A percentile compares a stretch with the other conserved stretches of the same genome.
Evolutionary conservation across 352 stramenopile genomes (phyloP).

Genomic region (Pythium rishiriense): DNA sequence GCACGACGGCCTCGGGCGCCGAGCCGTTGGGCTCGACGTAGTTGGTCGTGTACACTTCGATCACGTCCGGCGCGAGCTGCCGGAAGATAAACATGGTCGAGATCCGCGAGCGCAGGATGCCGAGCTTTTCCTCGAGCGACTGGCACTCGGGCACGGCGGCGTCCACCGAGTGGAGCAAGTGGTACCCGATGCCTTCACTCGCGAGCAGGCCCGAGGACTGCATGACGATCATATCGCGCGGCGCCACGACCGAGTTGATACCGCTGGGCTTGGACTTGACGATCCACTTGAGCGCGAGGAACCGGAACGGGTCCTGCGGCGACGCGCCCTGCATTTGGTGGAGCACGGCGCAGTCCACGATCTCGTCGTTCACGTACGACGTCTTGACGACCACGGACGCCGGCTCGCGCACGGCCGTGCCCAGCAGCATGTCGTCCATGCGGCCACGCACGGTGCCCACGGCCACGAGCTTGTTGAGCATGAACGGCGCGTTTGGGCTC

Average conservation of each 20-base stretch:
- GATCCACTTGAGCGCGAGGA: conserved; percentile 27
- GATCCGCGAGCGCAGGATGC: conserved; percentile 40
- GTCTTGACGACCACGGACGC: conserved; percentile 52
- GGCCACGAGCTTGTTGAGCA: conserved; percentile 24
- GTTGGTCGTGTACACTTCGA: conserved; percentile 51
- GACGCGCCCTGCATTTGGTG: conserved; percentile 44
- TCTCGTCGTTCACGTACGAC: conserved; percentile 45
- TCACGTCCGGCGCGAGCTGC: conserved; percentile 25
- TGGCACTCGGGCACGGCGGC: conserved; percentile 33
- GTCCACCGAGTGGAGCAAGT: conserved; percentile 47
- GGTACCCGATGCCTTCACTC: conserved; percentile 34
- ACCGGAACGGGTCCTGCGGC: conserved; percentile 19
- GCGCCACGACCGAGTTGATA: conserved; percentile 16
- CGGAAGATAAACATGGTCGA: conserved; percentile 46
- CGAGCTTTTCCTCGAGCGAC: conserved; percentile 28
- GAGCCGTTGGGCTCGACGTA: conserved; percentile 45
- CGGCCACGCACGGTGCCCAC: conserved; percentile 20
- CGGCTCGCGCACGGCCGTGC: conserved; percentile 45
- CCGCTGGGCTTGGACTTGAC: conserved; percentile 19
- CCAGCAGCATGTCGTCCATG: conserved; percentile 35
- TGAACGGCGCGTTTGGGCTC: not conserved
- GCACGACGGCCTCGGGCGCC: conserved; percentile 40
- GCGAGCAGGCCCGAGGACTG: conserved; percentile 14
- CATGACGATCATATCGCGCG: conserved; percentile 19
- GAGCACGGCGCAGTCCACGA: conserved; percentile 49